Evolutionary conservation across 2,329 filamentous ascomycete species (phyloP).

Genomic region (Aureobasidium zeae): DNA sequence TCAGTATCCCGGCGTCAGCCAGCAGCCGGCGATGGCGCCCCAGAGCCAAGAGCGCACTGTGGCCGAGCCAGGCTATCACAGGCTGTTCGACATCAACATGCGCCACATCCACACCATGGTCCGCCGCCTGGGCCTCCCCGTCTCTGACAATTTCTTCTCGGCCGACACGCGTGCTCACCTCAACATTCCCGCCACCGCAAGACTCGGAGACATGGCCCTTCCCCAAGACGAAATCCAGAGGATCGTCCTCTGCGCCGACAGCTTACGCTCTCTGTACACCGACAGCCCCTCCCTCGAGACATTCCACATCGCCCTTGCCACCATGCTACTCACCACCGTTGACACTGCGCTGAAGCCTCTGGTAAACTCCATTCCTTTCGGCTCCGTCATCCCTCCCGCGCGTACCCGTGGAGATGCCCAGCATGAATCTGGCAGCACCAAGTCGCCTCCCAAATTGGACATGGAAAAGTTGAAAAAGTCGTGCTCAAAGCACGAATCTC

Average conservation of each 20-base stretch:
- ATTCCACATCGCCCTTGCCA: constrained; percentile 16
- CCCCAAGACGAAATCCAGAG: constrained; percentile 16
- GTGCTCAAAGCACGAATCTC: constrained; percentile 71
- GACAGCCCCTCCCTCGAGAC: constrained; percentile 16
- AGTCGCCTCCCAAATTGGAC: constrained; percentile 17
- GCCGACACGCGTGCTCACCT: constrained; percentile 13
- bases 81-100: constrained; percentile 48
- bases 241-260: constrained; percentile 18
- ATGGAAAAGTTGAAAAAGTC: constrained; percentile 46
- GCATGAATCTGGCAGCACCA: neutral
- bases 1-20: neutral
- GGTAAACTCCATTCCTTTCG: neutral
- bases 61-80: constrained; percentile 18
- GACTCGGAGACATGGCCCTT: constrained; percentile 15
- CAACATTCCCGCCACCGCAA: constrained; percentile 16
- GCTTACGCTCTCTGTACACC: constrained; percentile 17
- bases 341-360: neutral
- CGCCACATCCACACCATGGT: constrained; percentile 58
- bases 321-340: neutral
- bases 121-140: constrained; percentile 31
- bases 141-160: constrained; percentile 16
- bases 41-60: constrained; percentile 3
- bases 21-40: neutral
- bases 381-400: constrained; percentile 4
- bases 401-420: neutral